Conservation (phyloP, 768 basidiomycete genomes). For the Clavaria fumosa region DNA sequence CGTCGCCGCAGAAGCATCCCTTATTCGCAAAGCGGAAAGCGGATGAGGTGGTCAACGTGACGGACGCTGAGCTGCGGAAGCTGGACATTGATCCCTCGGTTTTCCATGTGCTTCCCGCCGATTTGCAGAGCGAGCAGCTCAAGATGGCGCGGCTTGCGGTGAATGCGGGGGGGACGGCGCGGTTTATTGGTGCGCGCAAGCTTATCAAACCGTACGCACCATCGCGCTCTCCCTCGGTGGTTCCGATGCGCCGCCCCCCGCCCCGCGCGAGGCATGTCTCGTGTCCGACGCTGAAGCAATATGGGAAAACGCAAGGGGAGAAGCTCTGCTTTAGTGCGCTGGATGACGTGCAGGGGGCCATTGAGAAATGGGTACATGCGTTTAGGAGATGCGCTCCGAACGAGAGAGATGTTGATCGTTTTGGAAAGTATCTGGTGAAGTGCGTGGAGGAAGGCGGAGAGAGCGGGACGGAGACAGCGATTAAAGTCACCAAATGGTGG, state of each 20-base stretch:
- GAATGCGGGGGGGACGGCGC: slow-evolving; percentile 25
- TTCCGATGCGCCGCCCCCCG: slow-evolving; percentile 30
- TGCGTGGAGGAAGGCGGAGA: slow-evolving; percentile 53
- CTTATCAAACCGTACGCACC: slow-evolving; percentile 38
- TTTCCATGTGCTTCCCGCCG: slow-evolving; percentile 45
- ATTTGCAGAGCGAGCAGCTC: slow-evolving; percentile 63
- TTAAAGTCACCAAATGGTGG: slow-evolving; percentile 76
- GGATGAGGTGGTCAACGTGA: slow-evolving; percentile 25
- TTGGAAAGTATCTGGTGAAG: slow-evolving; percentile 56
- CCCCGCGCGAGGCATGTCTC: slow-evolving; percentile 38
- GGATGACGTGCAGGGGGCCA: slow-evolving; percentile 53
- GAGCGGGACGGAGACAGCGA: slow-evolving; percentile 47
- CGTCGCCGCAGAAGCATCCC: slow-evolving; percentile 20
- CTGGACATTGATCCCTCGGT: slow-evolving; percentile 64
- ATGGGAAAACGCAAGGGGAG: slow-evolving; percentile 38
- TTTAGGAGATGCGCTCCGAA: slow-evolving; percentile 52
- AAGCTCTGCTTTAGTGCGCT: slow-evolving; percentile 46
- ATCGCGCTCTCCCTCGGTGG: slow-evolving; percentile 25
- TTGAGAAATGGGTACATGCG: slow-evolving; percentile 63
- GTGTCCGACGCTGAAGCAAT: slow-evolving; percentile 40
- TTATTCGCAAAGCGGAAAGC: slow-evolving; percentile 21
- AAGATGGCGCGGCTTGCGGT: slow-evolving; percentile 38
- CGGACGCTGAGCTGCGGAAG: slow-evolving; percentile 40
- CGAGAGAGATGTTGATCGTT: slow-evolving; percentile 56
- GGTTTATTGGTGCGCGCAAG: slow-evolving; percentile 28